A percentile compares a stretch with the other conserved stretches of the same genome.
These are phyloP conservation scores for Acacia pycnantha DNA, from an alignment of 331 rosid genomes.

Conservation along the genomic window DNA sequence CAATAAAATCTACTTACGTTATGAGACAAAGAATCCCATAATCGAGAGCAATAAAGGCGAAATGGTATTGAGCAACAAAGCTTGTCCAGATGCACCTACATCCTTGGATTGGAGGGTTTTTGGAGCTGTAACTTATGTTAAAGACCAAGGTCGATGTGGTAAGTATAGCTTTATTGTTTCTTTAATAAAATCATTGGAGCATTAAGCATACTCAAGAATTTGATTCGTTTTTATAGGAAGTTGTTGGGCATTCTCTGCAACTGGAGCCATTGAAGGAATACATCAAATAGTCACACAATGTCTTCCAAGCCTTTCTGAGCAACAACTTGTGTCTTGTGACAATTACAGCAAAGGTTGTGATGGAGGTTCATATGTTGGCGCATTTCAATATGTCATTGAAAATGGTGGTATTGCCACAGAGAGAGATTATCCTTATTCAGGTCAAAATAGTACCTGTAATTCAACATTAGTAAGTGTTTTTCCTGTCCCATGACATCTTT, in stretches of 20 bases:
- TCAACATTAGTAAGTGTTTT: constrained; percentile 27
- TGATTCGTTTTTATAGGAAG: neutral
- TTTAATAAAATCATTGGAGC: no score
- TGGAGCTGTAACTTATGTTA: constrained; percentile 43
- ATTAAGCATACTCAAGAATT: no score
- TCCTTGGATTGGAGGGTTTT: constrained; percentile 49
- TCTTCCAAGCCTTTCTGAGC: neutral
- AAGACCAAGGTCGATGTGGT: constrained; percentile 17
- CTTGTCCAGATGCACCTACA: constrained; percentile 30
- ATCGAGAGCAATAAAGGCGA: neutral
- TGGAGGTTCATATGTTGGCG: neutral
- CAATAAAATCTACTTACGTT: constrained; percentile 11
- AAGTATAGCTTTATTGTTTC: neutral
- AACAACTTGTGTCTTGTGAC: neutral
- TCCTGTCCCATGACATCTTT: no score
- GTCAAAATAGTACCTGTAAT: constrained; percentile 15
- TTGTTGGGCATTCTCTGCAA: neutral
- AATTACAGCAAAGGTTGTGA: neutral
- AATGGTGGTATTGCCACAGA: neutral
- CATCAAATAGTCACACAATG: neutral
- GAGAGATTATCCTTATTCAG: neutral
- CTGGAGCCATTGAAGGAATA: neutral
- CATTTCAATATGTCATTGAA: neutral
- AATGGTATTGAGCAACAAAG: neutral
- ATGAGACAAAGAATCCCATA: constrained; percentile 18